Evolutionary conservation across 2,329 filamentous ascomycete genomes (phyloP).

Genomic region (Nigrospora sphaerica): DNA sequence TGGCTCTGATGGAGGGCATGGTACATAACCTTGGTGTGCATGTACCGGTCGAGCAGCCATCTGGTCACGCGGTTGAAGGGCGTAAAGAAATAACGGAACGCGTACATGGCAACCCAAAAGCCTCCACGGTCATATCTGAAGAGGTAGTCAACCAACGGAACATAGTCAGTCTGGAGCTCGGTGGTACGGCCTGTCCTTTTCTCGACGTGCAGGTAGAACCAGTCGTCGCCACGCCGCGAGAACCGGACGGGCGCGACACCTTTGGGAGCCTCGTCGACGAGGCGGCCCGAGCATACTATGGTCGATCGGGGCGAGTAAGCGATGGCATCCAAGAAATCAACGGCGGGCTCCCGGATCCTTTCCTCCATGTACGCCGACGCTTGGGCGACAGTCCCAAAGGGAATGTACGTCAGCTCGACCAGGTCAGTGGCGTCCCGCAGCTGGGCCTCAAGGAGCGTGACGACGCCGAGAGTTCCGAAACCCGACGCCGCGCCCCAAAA

Average conservation of each 20-base stretch:
- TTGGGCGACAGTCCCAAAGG: constrained; percentile 30
- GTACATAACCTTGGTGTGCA: constrained; percentile 60
- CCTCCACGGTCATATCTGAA: constrained; percentile 65
- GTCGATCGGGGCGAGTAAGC: constrained; percentile 48
- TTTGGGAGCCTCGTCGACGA: constrained; percentile 39
- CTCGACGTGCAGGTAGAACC: constrained; percentile 66
- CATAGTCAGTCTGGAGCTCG: constrained; percentile 38
- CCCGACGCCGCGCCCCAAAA: constrained; percentile 60
- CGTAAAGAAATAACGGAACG: constrained; percentile 56
- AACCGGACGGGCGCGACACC: constrained; percentile 33
- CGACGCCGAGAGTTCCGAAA: constrained; percentile 60
- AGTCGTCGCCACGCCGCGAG: constrained; percentile 54
- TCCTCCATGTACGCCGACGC: constrained; percentile 36
- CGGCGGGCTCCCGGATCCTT: constrained; percentile 26
- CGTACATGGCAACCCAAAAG: constrained; percentile 59
- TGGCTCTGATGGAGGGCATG: constrained; percentile 56
- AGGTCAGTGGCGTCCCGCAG: constrained; percentile 46
- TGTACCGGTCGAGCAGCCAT: constrained; percentile 52
- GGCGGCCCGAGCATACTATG: constrained; percentile 53
- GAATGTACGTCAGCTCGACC: constrained; percentile 52
- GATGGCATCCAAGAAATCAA: constrained; percentile 65
- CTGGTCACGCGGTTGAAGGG: constrained; percentile 61
- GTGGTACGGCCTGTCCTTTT: constrained; percentile 20
- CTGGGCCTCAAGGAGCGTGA: constrained; percentile 55
- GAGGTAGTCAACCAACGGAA: constrained; percentile 59